Evolutionary conservation across 495 filamentous ascomycete genomes (phyloP).

Genomic region (Filosporella fistucella): DNA sequence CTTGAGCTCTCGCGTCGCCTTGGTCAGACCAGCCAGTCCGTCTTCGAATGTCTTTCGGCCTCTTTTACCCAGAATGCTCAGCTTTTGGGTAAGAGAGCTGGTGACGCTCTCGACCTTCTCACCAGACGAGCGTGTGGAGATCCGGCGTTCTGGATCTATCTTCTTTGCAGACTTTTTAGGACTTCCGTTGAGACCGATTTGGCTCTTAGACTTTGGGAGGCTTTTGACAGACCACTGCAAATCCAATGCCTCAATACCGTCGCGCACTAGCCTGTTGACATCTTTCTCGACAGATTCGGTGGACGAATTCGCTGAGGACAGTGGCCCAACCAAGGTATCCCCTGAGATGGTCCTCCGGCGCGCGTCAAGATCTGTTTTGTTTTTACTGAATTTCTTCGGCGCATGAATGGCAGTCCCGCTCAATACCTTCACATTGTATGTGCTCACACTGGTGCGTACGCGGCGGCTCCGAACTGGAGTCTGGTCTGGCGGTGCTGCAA

Average conservation of each 20-base stretch:
- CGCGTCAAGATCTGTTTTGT: slow-evolving; percentile 16
- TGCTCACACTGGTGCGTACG: slow-evolving; percentile 36
- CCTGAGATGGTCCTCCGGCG: slow-evolving; percentile 37
- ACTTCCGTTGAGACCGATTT: slow-evolving; percentile 10
- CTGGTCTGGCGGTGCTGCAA: slow-evolving; percentile 1
- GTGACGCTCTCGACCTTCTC: slow-evolving; percentile 39
- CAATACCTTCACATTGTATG: slow-evolving; percentile 52
- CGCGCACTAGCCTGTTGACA: slow-evolving; percentile 10
- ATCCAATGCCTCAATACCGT: slow-evolving; percentile 21
- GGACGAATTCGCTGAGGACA: slow-evolving; percentile 8
- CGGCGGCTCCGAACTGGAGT: slow-evolving; percentile 35
- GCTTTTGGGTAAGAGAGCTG: slow-evolving; percentile 38
- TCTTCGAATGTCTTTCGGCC: slow-evolving; percentile 40
- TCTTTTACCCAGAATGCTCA: slow-evolving; percentile 38
- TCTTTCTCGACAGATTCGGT: slow-evolving; percentile 8
- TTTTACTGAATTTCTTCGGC: slow-evolving; percentile 24
- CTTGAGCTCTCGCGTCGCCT: slow-evolving; percentile 31
- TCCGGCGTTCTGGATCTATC: slow-evolving; percentile 17
- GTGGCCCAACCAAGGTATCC: slow-evolving; percentile 24
- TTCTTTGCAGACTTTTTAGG: slow-evolving; percentile 16
- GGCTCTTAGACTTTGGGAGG: slow-evolving; percentile 14
- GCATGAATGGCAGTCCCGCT: slow-evolving; percentile 39
- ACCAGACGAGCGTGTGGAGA: slow-evolving; percentile 38
- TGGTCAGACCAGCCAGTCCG: slow-evolving; percentile 17
- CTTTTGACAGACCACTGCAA: slow-evolving; percentile 17